These are phyloP conservation scores for Glycine latifolia DNA, from an alignment of 306 rosid genomes.

Conservation along the genomic window DNA sequence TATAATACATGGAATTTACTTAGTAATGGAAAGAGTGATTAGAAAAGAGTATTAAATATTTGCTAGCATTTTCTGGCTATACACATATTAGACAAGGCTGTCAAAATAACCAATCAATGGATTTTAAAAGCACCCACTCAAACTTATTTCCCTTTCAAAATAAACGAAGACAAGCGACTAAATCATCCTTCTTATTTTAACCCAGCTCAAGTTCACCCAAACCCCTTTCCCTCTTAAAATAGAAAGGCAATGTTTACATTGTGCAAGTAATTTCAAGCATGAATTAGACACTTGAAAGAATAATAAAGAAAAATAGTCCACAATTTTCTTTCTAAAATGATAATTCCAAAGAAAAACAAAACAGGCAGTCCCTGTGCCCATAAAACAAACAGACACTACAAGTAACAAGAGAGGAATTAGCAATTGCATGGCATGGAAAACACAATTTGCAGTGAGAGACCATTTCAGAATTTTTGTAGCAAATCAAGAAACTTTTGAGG, in stretches of 20 bases:
- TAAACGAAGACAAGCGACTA: constrained; percentile 7
- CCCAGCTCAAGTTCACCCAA: not conserved
- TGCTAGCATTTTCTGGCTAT: not conserved
- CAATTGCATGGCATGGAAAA: constrained; percentile 17
- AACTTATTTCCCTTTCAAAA: constrained; percentile 23
- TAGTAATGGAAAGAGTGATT: not conserved
- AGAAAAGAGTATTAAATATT: not conserved
- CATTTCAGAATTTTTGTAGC: constrained; percentile 13
- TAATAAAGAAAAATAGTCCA: constrained; percentile 31
- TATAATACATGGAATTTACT: not conserved
- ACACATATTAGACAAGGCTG: constrained; percentile 6
- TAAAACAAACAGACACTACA: not conserved
- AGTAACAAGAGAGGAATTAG: constrained; percentile 1
- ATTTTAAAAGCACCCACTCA: constrained; percentile 22
- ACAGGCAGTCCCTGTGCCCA: constrained; percentile 20
- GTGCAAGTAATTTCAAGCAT: constrained; percentile 4
- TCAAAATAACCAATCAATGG: constrained; percentile 9
- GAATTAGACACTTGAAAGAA: constrained; percentile 15
- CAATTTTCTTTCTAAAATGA: constrained; percentile 13
- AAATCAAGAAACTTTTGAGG: constrained; percentile 1
- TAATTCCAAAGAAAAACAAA: constrained; percentile 28
- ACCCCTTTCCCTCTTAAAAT: not conserved
- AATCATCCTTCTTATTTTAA: constrained; percentile 32
- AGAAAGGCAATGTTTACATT: constrained; percentile 4
- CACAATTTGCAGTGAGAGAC: not conserved